Evolutionary conservation across 352 stramenopile genomes (phyloP).

Genomic region (Phytopythium boreale): DNA sequence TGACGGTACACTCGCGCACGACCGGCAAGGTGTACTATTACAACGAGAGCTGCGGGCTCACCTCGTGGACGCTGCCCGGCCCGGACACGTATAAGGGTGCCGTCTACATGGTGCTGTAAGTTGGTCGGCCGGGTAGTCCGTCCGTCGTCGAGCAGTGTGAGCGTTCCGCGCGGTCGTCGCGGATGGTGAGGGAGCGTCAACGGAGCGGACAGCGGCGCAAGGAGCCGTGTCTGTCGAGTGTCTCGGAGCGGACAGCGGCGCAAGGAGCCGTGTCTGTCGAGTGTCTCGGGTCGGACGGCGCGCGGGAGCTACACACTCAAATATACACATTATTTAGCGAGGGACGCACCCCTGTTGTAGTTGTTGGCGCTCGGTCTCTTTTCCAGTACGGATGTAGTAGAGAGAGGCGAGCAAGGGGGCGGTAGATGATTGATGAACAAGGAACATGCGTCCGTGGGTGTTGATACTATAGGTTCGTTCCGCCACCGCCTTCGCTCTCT

Average conservation of each 20-base stretch:
- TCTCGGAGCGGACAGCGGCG: too few relatives aligned
- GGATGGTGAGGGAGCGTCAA: neutral
- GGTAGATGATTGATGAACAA: neutral
- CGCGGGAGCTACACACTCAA: neutral
- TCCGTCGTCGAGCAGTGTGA: too few relatives aligned
- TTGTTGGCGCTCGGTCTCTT: neutral
- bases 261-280: too few relatives aligned
- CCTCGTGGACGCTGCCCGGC: constrained; percentile 72
- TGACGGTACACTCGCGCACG: constrained; percentile 63
- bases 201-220: neutral
- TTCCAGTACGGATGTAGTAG: too few relatives aligned
- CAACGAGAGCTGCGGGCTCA: constrained; percentile 71
- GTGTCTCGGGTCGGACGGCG: too few relatives aligned
- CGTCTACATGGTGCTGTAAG: constrained; percentile 77
- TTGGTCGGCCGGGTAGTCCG: neutral
- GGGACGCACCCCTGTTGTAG: neutral
- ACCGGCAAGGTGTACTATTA: constrained; percentile 84
- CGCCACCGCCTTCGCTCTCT: neutral
- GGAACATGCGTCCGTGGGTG: neutral
- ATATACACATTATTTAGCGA: constrained; percentile 12
- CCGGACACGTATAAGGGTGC: constrained; percentile 49
- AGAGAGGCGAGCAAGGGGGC: neutral
- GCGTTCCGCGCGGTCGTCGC: too few relatives aligned
- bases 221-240: too few relatives aligned
- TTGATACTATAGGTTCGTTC: too few relatives aligned